phyloP scores from a whole-genome alignment of 2,329 filamentous ascomycete genomes.

The Fusarium sp. region DNA sequence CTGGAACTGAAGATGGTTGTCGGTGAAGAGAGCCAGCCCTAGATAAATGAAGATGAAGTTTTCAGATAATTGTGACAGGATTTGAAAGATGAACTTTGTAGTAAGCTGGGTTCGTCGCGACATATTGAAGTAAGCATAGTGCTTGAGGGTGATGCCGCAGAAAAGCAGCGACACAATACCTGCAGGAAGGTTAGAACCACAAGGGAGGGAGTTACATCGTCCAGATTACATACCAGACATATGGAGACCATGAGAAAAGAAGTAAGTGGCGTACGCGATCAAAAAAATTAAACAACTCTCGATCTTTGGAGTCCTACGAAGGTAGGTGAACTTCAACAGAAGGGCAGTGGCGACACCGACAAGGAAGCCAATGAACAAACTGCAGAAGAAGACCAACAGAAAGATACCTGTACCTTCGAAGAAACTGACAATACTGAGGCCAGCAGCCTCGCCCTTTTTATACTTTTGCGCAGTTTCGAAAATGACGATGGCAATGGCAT shows the following conservation, averaged over 20 bases:
- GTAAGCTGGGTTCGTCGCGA: constrained; percentile 96
- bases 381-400: constrained; percentile 95
- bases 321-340: constrained; percentile 92
- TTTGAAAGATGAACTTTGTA: constrained; percentile 97
- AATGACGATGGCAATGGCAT: constrained; percentile 97
- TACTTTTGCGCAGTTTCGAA: constrained; percentile 98
- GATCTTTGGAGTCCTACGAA: constrained; percentile 92
- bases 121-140: constrained; percentile 99
- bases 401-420: constrained; percentile 95
- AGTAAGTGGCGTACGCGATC: constrained; percentile 96
- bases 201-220: not conserved
- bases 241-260: constrained; percentile 94
- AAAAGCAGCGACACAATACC: constrained; percentile 97
- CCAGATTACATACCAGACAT: constrained; percentile 80
- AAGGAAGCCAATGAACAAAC: constrained; percentile 85
- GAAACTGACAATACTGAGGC: constrained; percentile 81
- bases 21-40: constrained; percentile 92
- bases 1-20: constrained; percentile 87
- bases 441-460: constrained; percentile 76
- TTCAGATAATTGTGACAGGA: constrained; percentile 93
- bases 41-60: constrained; percentile 99
- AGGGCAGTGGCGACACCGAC: constrained; percentile 90
- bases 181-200: constrained; percentile 52
- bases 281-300: constrained; percentile 95
- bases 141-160: constrained; percentile 97